Evolutionary conservation across 2,329 filamentous ascomycete genomes (phyloP).

Genomic region (Colletotrichum lini): DNA sequence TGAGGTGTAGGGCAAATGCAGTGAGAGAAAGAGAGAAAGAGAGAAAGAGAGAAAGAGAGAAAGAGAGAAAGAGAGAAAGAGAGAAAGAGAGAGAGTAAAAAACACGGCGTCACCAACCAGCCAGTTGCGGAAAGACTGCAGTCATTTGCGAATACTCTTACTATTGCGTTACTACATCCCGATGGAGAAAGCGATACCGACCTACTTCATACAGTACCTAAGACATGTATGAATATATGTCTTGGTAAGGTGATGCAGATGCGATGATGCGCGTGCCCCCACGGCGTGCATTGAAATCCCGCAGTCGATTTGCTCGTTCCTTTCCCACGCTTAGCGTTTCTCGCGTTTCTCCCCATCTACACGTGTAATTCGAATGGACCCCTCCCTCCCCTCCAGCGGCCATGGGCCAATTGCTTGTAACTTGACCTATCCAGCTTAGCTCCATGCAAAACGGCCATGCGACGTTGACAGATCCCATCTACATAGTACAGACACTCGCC

Average conservation of each 20-base stretch:
- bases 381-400: neutral
- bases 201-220: too few relatives aligned
- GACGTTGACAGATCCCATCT: neutral
- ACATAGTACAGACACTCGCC: neutral
- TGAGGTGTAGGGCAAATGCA: neutral
- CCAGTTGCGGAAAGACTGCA: constrained; percentile 12
- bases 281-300: neutral
- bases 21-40: too few relatives aligned
- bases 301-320: neutral
- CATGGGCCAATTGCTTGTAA: neutral
- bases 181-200: too few relatives aligned
- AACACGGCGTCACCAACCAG: too few relatives aligned
- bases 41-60: too few relatives aligned
- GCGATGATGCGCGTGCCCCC: neutral
- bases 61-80: too few relatives aligned
- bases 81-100: too few relatives aligned
- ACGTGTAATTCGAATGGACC: too few relatives aligned
- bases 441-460: constrained; percentile 10
- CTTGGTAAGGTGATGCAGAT: neutral
- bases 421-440: neutral
- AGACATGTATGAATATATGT: too few relatives aligned
- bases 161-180: neutral
- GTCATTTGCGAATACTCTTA: constrained; percentile 7
- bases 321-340: neutral
- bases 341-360: too few relatives aligned